Evolutionary conservation across 2,329 filamentous ascomycete genomes (phyloP), one percentile per base, ranked within the genome.

Genomic region (Berkeleyomyces rouxiae): DNA sequence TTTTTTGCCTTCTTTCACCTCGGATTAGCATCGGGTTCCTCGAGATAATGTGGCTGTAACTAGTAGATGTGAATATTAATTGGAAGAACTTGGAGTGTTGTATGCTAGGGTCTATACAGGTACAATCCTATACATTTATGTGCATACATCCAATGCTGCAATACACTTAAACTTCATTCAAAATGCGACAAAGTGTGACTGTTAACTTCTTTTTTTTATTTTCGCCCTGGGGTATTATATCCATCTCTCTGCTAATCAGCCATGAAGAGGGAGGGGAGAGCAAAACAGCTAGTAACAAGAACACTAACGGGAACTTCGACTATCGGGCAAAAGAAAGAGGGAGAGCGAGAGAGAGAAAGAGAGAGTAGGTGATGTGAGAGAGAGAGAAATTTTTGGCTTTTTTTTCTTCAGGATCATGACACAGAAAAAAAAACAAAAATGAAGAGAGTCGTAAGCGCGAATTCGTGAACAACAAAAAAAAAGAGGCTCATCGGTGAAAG

Each of bases 201-300:
- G 59, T 64, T 61, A 61, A 64, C 59, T 64, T 46, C 49, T 64
- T 64, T 64, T 64, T 62, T 64, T 58, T 23, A 23, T 61, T 61
- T 61, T 43, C 59, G 44, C 39, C 57, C 59, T 64, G 58, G 63
- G 59, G 63, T 64, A 61, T 64, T 64, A 46, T 46, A 51, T 58
- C 59, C 63, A 61, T 61, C 63, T 64, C 62, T 64, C 63, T 64
- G 51, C 63, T 61, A 64, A 57, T 55, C 53, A 57, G 44, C 63
- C 61, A 64, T 64, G 57, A 47, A 60, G 49, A 53, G 59, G 59
- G 46, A 43, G 37, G 57, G 55, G 39, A 58, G 46, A 44, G 59
- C 53, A 63, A 61, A 33, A 40, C 33, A 7, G 51, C 33, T 55
- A 39, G 51, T 31, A 55, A 55, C 36, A 55, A 55, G 51, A 31